These are phyloP conservation scores for Candida vartiovaarae DNA, from an alignment of 805 yeast genomes.

Conservation along the genomic window DNA sequence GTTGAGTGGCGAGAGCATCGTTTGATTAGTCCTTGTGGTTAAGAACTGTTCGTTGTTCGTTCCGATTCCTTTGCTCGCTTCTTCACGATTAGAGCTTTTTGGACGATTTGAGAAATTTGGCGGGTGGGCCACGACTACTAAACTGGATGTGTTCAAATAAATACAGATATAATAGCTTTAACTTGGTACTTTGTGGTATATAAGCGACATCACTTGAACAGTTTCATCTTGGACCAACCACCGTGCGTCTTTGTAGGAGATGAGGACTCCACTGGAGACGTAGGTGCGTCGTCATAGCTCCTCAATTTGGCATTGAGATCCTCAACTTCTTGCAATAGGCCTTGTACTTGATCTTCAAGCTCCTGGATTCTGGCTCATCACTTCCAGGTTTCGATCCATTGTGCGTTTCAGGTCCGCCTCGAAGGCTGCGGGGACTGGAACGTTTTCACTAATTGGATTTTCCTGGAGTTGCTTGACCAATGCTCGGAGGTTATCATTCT, in stretches of 20 bases:
- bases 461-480: conserved; percentile 23
- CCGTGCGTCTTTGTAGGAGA: conserved; percentile 1
- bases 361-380: conserved; percentile 55
- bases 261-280: background rate
- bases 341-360: conserved; percentile 45
- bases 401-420: conserved; percentile 50
- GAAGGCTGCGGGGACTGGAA: conserved; percentile 31
- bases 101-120: background rate
- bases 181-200: too few relatives aligned
- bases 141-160: too few relatives aligned
- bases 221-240: conserved; percentile 19
- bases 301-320: conserved; percentile 24
- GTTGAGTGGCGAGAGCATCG: conserved; percentile 13
- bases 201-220: conserved; percentile 10
- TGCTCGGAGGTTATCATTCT: conserved; percentile 40
- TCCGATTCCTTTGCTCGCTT: too few relatives aligned
- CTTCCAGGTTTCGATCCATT: conserved; percentile 55
- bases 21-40: too few relatives aligned
- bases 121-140: too few relatives aligned
- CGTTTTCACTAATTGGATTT: conserved; percentile 24
- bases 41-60: too few relatives aligned
- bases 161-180: too few relatives aligned
- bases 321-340: conserved; percentile 36
- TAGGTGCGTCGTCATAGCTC: background rate
- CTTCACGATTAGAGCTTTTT: background rate